Base-by-base conservation (phyloP, 2,329 filamentous ascomycete species). In the Trichoderma koningiopsis region DNA sequence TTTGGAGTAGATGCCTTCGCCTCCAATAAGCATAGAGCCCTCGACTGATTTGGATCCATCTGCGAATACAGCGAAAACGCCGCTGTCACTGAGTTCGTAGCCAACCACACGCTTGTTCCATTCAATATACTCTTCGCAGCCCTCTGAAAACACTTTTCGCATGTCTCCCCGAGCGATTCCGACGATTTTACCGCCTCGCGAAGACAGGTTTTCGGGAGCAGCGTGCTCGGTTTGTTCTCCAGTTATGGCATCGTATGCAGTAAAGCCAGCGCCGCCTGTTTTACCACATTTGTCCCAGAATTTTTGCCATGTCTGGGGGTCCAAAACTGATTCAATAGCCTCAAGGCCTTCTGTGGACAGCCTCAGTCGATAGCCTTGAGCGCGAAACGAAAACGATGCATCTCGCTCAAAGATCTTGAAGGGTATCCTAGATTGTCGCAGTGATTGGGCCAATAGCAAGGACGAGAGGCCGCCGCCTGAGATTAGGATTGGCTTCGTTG, bases 131-230 rank as follows among this genome's bases (percentile, higher is more conserved):
- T 82, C 75, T 70, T 90, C 88, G 68, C 84, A 84, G 1, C 88
- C 88, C 22, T 83, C 78, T 57, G 88, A 76, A 73, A 91, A 90
- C 5, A 87, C 71, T 58, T 77, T 81, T 3, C 89, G 82, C 88
- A 91, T 90, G 43, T 89, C 87, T 5, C 88, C 88, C 5, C 89
- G 79, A 0, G 87, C 83, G 52, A 91, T 88, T 0, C 88, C 88
- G 0, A 91, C 82, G 10, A 88, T 81, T 75, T 89, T 88, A 5
- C 85, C 87, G 49, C 80, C 87, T 24, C 87, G 82, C 19, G 85
- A 88, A 0, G 77, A 69, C 35, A 90, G 78, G 1, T 73, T 77
- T 71, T 80, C 78, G 14, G 74, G 70, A 0, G 71, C 52, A 0
- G 55, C 47, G 16, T 77, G 74, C 29, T 78, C 70, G 8, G 81